Conservation (phyloP, 1,284 basidiomycete species). For the Cutaneotrichosporon mucoides region DNA sequence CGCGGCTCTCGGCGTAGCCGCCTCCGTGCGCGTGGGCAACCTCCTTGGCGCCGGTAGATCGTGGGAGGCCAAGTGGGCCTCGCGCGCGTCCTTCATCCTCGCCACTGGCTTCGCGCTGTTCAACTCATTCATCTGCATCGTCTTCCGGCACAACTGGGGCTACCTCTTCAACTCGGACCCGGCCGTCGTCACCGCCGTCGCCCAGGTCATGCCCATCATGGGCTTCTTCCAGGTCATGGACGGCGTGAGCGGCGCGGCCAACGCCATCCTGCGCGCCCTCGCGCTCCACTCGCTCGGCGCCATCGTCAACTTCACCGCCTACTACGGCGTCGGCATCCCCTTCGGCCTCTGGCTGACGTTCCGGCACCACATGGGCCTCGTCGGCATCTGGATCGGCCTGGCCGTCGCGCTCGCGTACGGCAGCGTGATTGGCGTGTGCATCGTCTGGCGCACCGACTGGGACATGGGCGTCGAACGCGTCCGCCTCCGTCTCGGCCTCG, state of each 20-base stretch:
- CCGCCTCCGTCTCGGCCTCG: slow-evolving; percentile 39
- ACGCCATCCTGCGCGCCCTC: slow-evolving; percentile 69
- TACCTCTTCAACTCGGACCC: slow-evolving; percentile 80
- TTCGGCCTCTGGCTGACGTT: slow-evolving; percentile 52
- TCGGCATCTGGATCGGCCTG: slow-evolving; percentile 53
- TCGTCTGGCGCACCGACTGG: slow-evolving; percentile 52
- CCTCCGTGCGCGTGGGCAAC: slow-evolving; percentile 81
- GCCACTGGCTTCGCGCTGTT: slow-evolving; percentile 58
- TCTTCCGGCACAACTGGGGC: slow-evolving; percentile 70
- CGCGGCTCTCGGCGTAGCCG: slow-evolving; percentile 71
- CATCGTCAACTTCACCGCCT: slow-evolving; percentile 52
- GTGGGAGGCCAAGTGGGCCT: slow-evolving; percentile 62
- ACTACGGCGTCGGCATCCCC: slow-evolving; percentile 53
- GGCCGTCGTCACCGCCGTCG: slow-evolving; percentile 59
- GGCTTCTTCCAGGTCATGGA: slow-evolving; percentile 71
- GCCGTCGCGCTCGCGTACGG: slow-evolving; percentile 50
- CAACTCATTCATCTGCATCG: slow-evolving; percentile 65
- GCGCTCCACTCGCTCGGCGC: slow-evolving; percentile 59
- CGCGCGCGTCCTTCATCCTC: slow-evolving; percentile 61
- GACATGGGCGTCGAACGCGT: slow-evolving; percentile 46
- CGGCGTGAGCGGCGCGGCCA: slow-evolving; percentile 63
- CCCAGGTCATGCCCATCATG: slow-evolving; percentile 63
- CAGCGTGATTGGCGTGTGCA: slow-evolving; percentile 35
- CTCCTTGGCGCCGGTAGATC: slow-evolving; percentile 69
- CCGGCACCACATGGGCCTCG: slow-evolving; percentile 38